Conservation (phyloP, 2,329 filamentous ascomycete species). For the Drechmeria coniospora region DNA sequence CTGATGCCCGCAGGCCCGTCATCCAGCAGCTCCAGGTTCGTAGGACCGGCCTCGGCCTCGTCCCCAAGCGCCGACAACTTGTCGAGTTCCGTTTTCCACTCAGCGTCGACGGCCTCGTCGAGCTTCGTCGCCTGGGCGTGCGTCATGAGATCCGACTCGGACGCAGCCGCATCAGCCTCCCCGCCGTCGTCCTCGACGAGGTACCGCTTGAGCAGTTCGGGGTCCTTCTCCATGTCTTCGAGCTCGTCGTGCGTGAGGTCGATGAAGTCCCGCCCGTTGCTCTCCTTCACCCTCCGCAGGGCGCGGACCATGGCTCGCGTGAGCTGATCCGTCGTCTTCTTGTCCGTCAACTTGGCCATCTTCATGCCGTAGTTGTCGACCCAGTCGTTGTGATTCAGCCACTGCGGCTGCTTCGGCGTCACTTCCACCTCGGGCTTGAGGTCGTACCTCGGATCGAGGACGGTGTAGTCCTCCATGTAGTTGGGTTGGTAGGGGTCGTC, state of each 20-base stretch:
- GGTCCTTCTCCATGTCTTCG: constrained; percentile 22
- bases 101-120: constrained; percentile 19
- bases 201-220: constrained; percentile 23
- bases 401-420: constrained; percentile 35
- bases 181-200: constrained; percentile 15
- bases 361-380: constrained; percentile 37
- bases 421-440: constrained; percentile 36
- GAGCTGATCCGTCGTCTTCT: constrained; percentile 26
- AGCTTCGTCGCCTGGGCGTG: constrained; percentile 21
- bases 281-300: constrained; percentile 25
- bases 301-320: constrained; percentile 25
- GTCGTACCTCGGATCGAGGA: constrained; percentile 65
- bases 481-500: constrained; percentile 55
- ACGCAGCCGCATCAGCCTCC: constrained; percentile 10
- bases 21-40: constrained; percentile 20
- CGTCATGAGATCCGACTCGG: constrained; percentile 14
- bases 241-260: constrained; percentile 36
- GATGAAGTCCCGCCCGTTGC: constrained; percentile 25
- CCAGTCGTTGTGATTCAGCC: constrained; percentile 47
- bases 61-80: constrained; percentile 15
- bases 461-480: constrained; percentile 73
- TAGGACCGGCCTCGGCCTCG: constrained; percentile 15
- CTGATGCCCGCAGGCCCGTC: constrained; percentile 19
- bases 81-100: constrained; percentile 23
- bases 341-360: constrained; percentile 26